Conservation (phyloP, 306 rosid species). For the Abrus pulchellus region DNA sequence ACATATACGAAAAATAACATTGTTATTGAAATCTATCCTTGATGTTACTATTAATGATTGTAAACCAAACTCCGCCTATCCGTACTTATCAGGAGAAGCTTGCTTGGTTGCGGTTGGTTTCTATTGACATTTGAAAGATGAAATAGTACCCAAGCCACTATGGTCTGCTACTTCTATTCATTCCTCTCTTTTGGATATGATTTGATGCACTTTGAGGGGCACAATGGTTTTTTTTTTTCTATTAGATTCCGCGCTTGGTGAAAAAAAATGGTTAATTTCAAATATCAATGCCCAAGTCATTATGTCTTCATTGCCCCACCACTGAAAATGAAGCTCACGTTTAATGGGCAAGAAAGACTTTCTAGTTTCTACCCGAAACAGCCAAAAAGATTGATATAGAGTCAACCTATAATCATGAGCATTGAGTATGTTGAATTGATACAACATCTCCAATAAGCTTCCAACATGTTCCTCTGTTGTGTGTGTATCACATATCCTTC, state of each 20-base stretch:
- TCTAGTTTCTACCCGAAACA: conserved; percentile 40
- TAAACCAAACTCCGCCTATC: conserved; percentile 9
- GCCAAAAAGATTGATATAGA: conserved; percentile 42
- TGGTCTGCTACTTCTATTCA: conserved; percentile 3
- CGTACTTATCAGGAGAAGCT: conserved; percentile 47
- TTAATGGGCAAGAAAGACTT: conserved; percentile 52
- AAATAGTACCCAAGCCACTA: conserved; percentile 12
- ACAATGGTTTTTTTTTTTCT: conserved; percentile 5
- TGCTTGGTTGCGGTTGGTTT: conserved; percentile 24
- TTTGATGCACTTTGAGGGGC: conserved; percentile 47
- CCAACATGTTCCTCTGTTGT: conserved; percentile 41
- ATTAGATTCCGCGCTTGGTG: conserved; percentile 45
- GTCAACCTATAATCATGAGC: conserved; percentile 54
- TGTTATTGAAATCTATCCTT: background rate
- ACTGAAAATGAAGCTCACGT: conserved; percentile 52
- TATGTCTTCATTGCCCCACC: conserved; percentile 53
- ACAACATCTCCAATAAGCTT: conserved; percentile 46
- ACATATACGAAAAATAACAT: background rate
- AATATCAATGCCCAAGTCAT: conserved; percentile 39
- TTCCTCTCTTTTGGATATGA: conserved; percentile 38
- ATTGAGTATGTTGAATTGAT: conserved; percentile 38
- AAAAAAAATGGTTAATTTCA: conserved; percentile 41
- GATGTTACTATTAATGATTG: conserved; percentile 25
- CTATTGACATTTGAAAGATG: conserved; percentile 39
- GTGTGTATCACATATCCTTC: conserved; percentile 22